These are phyloP conservation scores for Verticillium isaacii DNA, from an alignment of 2,329 filamentous ascomycete species.

Conservation along the genomic window DNA sequence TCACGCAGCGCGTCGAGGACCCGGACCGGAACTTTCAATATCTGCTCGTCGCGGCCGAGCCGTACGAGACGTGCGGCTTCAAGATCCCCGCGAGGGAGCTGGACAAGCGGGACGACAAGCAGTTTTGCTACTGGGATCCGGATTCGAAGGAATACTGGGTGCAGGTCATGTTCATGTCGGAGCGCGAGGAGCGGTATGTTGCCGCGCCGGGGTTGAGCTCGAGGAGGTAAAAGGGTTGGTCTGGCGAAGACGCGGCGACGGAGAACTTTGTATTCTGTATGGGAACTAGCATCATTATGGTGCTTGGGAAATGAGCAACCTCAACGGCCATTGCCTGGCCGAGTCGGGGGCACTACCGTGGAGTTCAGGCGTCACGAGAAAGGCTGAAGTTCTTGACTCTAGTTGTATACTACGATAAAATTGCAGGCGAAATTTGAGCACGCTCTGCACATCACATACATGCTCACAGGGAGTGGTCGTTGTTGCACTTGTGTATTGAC, in stretches of 20 bases:
- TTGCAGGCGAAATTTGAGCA: background rate
- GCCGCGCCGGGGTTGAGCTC: constrained; percentile 57
- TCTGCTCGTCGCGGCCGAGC: constrained; percentile 88
- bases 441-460: background rate
- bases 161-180: constrained; percentile 97
- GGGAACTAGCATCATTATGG: background rate
- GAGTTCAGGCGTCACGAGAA: background rate
- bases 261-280: background rate
- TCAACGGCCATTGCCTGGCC: background rate
- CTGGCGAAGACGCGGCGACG: background rate
- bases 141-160: constrained; percentile 97
- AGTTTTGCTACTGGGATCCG: constrained; percentile 93
- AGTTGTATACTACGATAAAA: background rate
- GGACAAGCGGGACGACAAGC: constrained; percentile 80
- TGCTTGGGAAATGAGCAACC: background rate
- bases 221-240: constrained; percentile 29
- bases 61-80: constrained; percentile 95
- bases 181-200: constrained; percentile 85
- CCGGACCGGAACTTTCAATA: constrained; percentile 95
- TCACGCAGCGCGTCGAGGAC: constrained; percentile 91
- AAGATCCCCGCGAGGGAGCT: constrained; percentile 93
- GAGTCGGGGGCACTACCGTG: background rate
- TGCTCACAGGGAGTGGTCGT: too few relatives aligned
- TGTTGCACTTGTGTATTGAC: background rate
- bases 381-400: background rate